Conservation (phyloP, 1,284 basidiomycete genomes). For the Rhodotorula sp. region DNA sequence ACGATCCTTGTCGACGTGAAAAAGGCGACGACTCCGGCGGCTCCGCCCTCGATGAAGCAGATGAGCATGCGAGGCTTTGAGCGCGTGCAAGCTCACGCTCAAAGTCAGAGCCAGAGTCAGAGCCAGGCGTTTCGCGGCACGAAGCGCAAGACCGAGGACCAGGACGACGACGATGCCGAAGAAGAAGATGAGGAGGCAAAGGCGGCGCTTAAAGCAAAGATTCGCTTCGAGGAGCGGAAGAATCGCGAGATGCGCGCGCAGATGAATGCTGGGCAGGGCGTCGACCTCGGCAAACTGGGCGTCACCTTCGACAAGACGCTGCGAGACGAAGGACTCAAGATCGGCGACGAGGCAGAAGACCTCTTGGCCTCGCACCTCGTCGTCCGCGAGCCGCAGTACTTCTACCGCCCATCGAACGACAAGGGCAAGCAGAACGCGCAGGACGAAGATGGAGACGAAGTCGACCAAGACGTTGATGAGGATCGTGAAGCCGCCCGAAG, state of each 20-base stretch:
- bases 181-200: conserved; percentile 5
- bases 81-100: conserved; percentile 31
- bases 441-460: conserved; percentile 18
- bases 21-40: conserved; percentile 75
- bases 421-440: conserved; percentile 44
- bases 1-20: conserved; percentile 72
- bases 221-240: conserved; percentile 14
- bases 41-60: conserved; percentile 78
- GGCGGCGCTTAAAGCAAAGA: conserved; percentile 13
- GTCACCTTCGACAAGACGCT: conserved; percentile 40
- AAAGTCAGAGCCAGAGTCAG: conserved; percentile 6
- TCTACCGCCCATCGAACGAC: conserved; percentile 52
- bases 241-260: conserved; percentile 10
- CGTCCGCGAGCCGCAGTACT: conserved; percentile 38
- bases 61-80: conserved; percentile 56
- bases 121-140: conserved; percentile 2
- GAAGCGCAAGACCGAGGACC: conserved; percentile 33
- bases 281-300: conserved; percentile 32
- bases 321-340: conserved; percentile 50
- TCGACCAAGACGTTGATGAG: conserved; percentile 6
- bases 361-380: conserved; percentile 44
- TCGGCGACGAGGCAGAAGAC: conserved; percentile 47
- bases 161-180: conserved; percentile 41
- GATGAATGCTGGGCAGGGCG: conserved; percentile 8
- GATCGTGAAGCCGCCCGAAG: neutral